These are phyloP conservation scores for Pythium periplocum DNA, from an alignment of 352 stramenopile genomes.

Conservation along the genomic window DNA sequence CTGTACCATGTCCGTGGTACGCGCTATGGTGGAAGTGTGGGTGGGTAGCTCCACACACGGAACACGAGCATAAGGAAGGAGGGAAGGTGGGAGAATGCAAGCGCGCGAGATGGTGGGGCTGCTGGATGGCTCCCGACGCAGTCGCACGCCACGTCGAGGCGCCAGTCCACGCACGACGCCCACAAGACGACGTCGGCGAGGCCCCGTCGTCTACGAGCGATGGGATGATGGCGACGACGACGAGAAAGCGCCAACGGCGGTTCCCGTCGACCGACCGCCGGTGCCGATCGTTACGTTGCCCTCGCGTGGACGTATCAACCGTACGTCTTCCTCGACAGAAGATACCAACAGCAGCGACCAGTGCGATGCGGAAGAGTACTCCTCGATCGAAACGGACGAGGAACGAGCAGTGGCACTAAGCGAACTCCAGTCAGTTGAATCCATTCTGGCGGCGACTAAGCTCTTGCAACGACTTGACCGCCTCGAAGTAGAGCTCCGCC, in stretches of 20 bases:
- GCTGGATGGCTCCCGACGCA: too few relatives aligned
- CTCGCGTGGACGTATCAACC: neutral
- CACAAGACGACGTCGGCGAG: conserved; percentile 14
- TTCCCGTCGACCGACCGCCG: neutral
- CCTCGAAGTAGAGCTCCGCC: conserved; percentile 7
- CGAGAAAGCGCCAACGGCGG: neutral
- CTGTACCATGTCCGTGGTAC: conserved; percentile 5
- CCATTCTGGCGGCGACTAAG: conserved; percentile 9
- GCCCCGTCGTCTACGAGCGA: conserved; percentile 10
- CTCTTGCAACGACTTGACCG: conserved; percentile 14
- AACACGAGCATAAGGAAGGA: too few relatives aligned
- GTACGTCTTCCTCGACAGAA: neutral
- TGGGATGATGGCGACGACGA: conserved; percentile 4
- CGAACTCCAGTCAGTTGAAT: conserved; percentile 12
- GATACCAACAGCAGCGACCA: neutral
- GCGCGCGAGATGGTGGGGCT: too few relatives aligned
- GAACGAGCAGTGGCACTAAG: conserved; percentile 1
- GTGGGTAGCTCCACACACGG: too few relatives aligned
- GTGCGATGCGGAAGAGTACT: too few relatives aligned
- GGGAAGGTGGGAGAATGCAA: too few relatives aligned
- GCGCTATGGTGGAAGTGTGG: neutral
- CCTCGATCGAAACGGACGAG: neutral
- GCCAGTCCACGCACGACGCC: conserved; percentile 7
- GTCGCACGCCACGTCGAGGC: neutral
- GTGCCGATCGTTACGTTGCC: conserved; percentile 6